phyloP scores from a whole-genome alignment of 2,329 filamentous ascomycete genomes.

The Fusarium subtropicale region DNA sequence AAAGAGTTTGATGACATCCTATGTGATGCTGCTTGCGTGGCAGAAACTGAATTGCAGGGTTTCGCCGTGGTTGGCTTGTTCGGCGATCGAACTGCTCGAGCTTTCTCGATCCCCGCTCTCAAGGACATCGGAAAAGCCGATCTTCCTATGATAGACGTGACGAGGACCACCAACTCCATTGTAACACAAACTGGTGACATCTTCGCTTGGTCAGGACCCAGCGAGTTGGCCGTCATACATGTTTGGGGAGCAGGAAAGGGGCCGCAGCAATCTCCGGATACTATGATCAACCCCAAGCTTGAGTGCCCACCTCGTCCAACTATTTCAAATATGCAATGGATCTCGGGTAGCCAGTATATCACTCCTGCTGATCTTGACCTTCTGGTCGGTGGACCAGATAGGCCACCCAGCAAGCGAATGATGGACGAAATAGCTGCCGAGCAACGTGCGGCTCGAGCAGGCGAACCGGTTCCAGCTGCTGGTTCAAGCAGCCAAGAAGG shows the following conservation, averaged over 20 bases:
- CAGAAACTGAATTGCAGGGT: constrained; percentile 78
- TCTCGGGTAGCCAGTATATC: constrained; percentile 92
- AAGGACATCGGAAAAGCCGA: constrained; percentile 81
- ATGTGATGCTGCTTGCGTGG: constrained; percentile 83
- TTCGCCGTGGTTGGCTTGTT: constrained; percentile 87
- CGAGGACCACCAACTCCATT: constrained; percentile 74
- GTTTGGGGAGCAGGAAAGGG: constrained; percentile 81
- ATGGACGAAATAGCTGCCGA: constrained; percentile 81
- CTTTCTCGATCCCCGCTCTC: constrained; percentile 86
- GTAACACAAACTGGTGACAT: constrained; percentile 85
- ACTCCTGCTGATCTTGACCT: constrained; percentile 89
- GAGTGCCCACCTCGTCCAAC: constrained; percentile 83
- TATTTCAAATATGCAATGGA: constrained; percentile 96
- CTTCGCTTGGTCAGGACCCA: constrained; percentile 88
- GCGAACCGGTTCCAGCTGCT: constrained; percentile 45
- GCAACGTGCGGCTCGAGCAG: constrained; percentile 67
- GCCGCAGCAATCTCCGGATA: constrained; percentile 74
- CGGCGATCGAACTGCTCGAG: constrained; percentile 81
- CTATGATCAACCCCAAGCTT: constrained; percentile 81
- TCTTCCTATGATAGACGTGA: constrained; percentile 78
- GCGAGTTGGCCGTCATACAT: constrained; percentile 84
- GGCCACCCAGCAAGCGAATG: constrained; percentile 91
- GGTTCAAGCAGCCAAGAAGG: constrained; percentile 64
- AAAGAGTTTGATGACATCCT: constrained; percentile 87
- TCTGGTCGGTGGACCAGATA: constrained; percentile 87